Evolutionary conservation across 768 basidiomycete genomes (phyloP).

Genomic region (Suillus subaureus): DNA sequence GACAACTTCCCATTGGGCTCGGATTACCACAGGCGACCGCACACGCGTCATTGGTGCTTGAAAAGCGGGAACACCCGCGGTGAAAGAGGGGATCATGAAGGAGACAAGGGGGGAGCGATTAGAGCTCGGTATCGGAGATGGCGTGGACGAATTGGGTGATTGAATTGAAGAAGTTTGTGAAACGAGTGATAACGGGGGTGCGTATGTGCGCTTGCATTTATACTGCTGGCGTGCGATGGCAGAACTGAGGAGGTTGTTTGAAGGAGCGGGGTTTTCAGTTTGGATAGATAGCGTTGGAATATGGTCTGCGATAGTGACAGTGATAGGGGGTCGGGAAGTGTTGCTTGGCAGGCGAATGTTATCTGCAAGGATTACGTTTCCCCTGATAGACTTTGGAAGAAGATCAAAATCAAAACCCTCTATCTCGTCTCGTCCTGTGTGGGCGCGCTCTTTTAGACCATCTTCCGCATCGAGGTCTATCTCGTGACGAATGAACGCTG

Average conservation of each 20-base stretch:
- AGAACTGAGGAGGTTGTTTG: conserved; percentile 8
- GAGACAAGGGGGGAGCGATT: conserved; percentile 9
- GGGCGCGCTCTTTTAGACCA: conserved; percentile 1
- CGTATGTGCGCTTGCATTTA: conserved; percentile 26
- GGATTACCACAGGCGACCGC: conserved; percentile 65
- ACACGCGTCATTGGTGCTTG: conserved; percentile 68
- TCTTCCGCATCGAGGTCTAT: conserved; percentile 14
- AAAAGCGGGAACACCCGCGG: conserved; percentile 64
- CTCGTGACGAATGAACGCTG: conserved; percentile 30
- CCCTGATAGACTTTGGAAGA: conserved; percentile 16
- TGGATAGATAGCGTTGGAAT: background rate
- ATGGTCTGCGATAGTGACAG: background rate
- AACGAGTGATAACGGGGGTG: conserved; percentile 3
- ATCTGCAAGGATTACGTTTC: background rate
- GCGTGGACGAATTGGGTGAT: background rate
- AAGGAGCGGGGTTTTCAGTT: background rate
- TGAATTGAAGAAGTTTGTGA: conserved; percentile 4
- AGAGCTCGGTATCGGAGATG: background rate
- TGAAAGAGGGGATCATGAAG: conserved; percentile 31
- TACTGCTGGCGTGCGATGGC: conserved; percentile 29
- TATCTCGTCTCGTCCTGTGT: conserved; percentile 16
- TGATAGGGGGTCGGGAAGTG: background rate
- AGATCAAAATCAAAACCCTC: conserved; percentile 33
- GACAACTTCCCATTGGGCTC: conserved; percentile 89
- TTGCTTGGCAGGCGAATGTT: background rate